Conservation (phyloP, 192 early-diverging fungal genomes). For the Piromyces sp. region DNA sequence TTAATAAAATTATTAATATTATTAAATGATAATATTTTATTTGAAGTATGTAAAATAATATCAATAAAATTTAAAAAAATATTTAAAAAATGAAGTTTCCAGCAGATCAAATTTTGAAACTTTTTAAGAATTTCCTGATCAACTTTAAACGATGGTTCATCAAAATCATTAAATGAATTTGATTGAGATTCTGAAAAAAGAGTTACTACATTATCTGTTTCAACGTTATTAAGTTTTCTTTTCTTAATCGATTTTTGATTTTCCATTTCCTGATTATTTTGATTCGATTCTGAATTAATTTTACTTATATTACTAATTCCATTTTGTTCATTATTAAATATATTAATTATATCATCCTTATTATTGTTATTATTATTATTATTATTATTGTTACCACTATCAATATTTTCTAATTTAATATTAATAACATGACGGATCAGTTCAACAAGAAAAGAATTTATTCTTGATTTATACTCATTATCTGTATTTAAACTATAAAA, state of each 20-base stretch:
- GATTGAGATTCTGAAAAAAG: too few species aligned
- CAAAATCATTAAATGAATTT: neutral
- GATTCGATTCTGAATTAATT: too few species aligned
- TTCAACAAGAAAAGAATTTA: neutral
- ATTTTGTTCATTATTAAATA: too few species aligned
- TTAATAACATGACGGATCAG: neutral
- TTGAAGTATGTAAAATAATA: neutral
- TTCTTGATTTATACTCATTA: neutral
- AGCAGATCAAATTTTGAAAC: neutral
- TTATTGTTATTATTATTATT: too few species aligned
- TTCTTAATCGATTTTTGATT: too few species aligned
- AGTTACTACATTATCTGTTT: too few species aligned
- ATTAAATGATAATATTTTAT: neutral
- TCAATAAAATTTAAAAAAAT: neutral
- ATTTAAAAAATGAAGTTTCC: neutral
- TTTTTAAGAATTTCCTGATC: neutral
- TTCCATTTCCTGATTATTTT: too few species aligned
- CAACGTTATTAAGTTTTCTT: too few species aligned
- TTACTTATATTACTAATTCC: too few species aligned
- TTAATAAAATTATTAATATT: neutral
- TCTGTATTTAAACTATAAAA: neutral
- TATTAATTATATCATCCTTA: too few species aligned
- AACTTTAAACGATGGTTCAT: neutral
- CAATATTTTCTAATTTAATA: neutral
- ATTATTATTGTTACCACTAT: too few species aligned